phyloP scores from a whole-genome alignment of 192 early-diverging fungal species.

The Coemansia nantahalensis region DNA sequence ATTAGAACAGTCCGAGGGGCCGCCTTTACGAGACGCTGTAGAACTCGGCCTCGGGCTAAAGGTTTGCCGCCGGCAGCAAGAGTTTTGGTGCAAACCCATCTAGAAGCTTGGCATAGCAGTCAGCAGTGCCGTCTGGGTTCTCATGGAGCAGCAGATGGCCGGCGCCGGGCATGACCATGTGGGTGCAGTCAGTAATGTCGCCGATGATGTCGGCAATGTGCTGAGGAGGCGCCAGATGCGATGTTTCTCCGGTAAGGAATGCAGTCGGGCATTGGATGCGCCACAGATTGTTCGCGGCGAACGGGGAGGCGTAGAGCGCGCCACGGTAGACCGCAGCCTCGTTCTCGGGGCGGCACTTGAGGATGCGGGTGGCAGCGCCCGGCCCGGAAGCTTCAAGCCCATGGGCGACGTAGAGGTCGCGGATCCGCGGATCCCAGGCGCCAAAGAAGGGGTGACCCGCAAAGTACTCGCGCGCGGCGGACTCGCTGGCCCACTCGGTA shows the following conservation, averaged over 20 bases:
- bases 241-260: constrained; percentile 37
- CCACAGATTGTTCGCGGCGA: constrained; percentile 11
- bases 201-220: constrained; percentile 18
- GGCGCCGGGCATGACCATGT: constrained; percentile 16
- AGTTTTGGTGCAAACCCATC: constrained; percentile 15
- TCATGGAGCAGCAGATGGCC: constrained; percentile 39
- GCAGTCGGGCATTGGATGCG: constrained; percentile 25
- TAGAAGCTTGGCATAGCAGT: constrained; percentile 15
- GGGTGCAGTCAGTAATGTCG: constrained; percentile 16
- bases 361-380: neutral
- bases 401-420: constrained; percentile 27
- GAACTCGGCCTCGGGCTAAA: too few relatives aligned
- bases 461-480: constrained; percentile 28
- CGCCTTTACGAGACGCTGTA: too few relatives aligned
- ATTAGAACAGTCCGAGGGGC: too few relatives aligned
- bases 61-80: neutral
- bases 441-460: constrained; percentile 27
- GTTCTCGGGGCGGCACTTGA: constrained; percentile 42
- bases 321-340: constrained; percentile 33
- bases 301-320: constrained; percentile 10
- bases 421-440: constrained; percentile 29
- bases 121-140: constrained; percentile 17
- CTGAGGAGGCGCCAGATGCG: constrained; percentile 5
- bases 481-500: constrained; percentile 12
- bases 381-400: too few relatives aligned